Evolutionary conservation across 768 basidiomycete species (phyloP), one percentile per base, ranked within the genome.

Genomic region (Amanita thiersii): DNA sequence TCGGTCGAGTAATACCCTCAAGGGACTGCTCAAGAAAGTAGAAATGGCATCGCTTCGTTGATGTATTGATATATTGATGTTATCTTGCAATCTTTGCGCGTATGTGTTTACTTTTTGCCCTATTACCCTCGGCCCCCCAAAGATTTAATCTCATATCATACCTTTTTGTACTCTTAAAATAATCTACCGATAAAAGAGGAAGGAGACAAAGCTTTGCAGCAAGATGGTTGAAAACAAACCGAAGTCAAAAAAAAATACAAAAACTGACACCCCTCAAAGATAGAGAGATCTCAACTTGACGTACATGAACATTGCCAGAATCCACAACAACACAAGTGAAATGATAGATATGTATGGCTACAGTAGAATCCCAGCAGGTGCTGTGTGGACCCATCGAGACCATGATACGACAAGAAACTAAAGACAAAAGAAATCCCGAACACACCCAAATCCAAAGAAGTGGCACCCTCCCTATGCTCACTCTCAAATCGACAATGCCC

Each of bases 1-100:
- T 56, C 81, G 89, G 58, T 79, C 79, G 37, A 85, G 80, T 51
- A 81, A 79, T 48, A 84, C 81, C 11, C 62, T 91, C 50, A 89
- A 88, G 58, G 83, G 81, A 0, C 58, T 91, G 50, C 59, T 91
- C 53, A 89, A 88, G 69, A 89, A 87, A 64, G 75, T 90, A 8
- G 82, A 86, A 55, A 56, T 81, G 42, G 72, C 75, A 2, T 73
- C 66, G 52, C 47, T 49, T 55, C 50, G 47, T 54, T 44, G 51
- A 48, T 33, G 40, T 37, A 15, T 35, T 35, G 31, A 36, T 23
- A 17, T 31, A 41, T 29, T 40, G 39, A 21, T 26, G 42, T 19
- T 40, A 37, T 37, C 20, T 11, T 32, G 28, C 4, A 33, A 4
- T 23, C 18, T 9, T 20, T 6, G 18, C 34, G 5, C 23, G 38